A percentile compares a stretch with the other conserved stretches of the same genome.
phyloP scores from a whole-genome alignment of 805 yeast genomes.

The Hanseniaspora taiwanica region DNA sequence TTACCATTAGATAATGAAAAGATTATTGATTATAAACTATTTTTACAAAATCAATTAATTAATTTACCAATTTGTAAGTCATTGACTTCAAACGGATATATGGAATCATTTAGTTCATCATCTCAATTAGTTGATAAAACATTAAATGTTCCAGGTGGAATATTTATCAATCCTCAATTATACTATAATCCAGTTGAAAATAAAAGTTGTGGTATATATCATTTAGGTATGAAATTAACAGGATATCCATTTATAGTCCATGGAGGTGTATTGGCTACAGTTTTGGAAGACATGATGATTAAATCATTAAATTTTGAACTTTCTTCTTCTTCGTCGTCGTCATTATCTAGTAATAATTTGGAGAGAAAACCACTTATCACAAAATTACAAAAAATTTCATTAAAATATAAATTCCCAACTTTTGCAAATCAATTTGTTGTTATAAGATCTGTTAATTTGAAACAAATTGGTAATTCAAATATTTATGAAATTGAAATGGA shows the following conservation, averaged over 20 bases:
- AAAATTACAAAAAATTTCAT: slow-evolving; percentile 32
- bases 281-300: slow-evolving; percentile 64
- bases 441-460: slow-evolving; percentile 37
- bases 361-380: slow-evolving; percentile 21
- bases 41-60: slow-evolving; percentile 35
- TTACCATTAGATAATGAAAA: slow-evolving; percentile 19
- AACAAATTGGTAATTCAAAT: slow-evolving; percentile 18
- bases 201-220: slow-evolving; percentile 55
- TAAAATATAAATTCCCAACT: slow-evolving; percentile 52
- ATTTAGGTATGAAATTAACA: slow-evolving; percentile 63
- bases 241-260: slow-evolving; percentile 84
- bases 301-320: slow-evolving; percentile 30
- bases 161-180: slow-evolving; percentile 59
- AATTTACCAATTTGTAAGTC: slow-evolving; percentile 38
- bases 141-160: slow-evolving; percentile 62
- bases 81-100: slow-evolving; percentile 28
- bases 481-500: slow-evolving; percentile 29
- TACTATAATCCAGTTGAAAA: slow-evolving; percentile 43
- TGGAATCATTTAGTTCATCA: slow-evolving; percentile 29
- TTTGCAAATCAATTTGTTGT: slow-evolving; percentile 66
- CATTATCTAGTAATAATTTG: not conserved
- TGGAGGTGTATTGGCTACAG: slow-evolving; percentile 77
- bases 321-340: slow-evolving; percentile 11
- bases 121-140: slow-evolving; percentile 35
- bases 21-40: slow-evolving; percentile 17